These are phyloP conservation scores for Microascus cirrosus DNA, from an alignment of 2,329 filamentous ascomycete species.

Conservation along the genomic window DNA sequence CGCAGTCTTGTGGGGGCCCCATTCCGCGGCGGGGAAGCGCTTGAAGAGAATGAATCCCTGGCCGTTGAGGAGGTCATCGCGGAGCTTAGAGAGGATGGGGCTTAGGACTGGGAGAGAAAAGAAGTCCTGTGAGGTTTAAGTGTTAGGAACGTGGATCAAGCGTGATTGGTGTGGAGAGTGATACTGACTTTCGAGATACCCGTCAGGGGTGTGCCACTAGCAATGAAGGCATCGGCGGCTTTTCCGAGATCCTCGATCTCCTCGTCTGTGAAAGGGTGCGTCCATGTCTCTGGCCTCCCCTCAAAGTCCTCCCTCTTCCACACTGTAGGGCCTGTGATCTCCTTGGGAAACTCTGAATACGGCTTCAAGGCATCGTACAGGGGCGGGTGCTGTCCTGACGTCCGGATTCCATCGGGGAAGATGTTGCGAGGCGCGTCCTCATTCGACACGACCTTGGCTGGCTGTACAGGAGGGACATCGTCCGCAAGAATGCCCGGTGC, in stretches of 20 bases:
- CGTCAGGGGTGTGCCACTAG: slow-evolving; percentile 53
- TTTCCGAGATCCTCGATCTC: slow-evolving; percentile 58
- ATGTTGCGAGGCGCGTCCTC: slow-evolving; percentile 21
- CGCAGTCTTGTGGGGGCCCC: slow-evolving; percentile 70
- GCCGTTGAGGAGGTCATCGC: slow-evolving; percentile 51
- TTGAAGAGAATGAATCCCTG: slow-evolving; percentile 90
- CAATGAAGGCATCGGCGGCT: slow-evolving; percentile 59
- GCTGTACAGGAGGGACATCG: slow-evolving; percentile 5
- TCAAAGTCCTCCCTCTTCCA: slow-evolving; percentile 59
- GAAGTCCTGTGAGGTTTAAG: slow-evolving; percentile 18
- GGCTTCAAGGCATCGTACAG: slow-evolving; percentile 52
- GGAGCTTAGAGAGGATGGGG: slow-evolving; percentile 20
- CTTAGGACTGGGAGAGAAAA: slow-evolving; percentile 31
- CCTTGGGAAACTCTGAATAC: slow-evolving; percentile 58
- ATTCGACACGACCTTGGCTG: slow-evolving; percentile 8
- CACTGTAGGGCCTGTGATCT: slow-evolving; percentile 60
- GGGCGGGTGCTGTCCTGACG: slow-evolving; percentile 61
- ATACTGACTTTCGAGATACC: slow-evolving; percentile 39
- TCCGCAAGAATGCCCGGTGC: slow-evolving; percentile 11
- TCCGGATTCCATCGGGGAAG: slow-evolving; percentile 37
- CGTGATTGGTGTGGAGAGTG: not conserved
- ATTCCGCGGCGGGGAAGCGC: slow-evolving; percentile 63
- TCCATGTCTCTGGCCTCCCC: slow-evolving; percentile 57
- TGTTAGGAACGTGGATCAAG: not conserved
- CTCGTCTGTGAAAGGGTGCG: slow-evolving; percentile 53